These are phyloP conservation scores for Russula sp. DNA, from an alignment of 768 basidiomycete species.

Conservation along the genomic window DNA sequence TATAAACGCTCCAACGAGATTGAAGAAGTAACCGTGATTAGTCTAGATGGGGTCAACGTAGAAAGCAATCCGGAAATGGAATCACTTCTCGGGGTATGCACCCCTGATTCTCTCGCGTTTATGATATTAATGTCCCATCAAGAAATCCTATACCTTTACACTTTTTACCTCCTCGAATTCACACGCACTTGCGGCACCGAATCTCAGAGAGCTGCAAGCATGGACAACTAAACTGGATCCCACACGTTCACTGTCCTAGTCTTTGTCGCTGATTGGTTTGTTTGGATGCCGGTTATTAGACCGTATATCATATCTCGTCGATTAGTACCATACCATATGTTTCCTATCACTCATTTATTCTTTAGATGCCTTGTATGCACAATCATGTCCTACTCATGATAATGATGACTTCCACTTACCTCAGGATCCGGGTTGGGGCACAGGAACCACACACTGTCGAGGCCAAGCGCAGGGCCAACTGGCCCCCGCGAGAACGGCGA, in stretches of 20 bases:
- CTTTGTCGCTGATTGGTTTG: not conserved
- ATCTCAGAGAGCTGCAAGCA: constrained; percentile 70
- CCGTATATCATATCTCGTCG: constrained; percentile 18
- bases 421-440: too few species aligned
- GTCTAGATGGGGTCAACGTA: constrained; percentile 76
- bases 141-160: constrained; percentile 85
- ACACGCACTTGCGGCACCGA: constrained; percentile 79
- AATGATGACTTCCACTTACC: constrained; percentile 16
- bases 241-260: constrained; percentile 38
- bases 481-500: too few species aligned
- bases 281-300: constrained; percentile 5
- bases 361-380: constrained; percentile 19
- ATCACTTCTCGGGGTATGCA: constrained; percentile 59
- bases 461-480: too few species aligned
- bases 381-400: constrained; percentile 12
- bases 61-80: constrained; percentile 86
- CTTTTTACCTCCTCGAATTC: constrained; percentile 91
- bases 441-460: too few species aligned
- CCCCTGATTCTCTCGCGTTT: not conserved
- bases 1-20: constrained; percentile 80
- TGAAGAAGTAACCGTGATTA: constrained; percentile 78
- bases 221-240: constrained; percentile 86
- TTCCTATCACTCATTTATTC: constrained; percentile 22
- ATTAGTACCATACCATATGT: constrained; percentile 18
- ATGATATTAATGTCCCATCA: not conserved